A percentile compares a stretch with the other conserved stretches of the same genome.
Conservation (phyloP, 192 early-diverging fungal genomes). For the Entrophospora sp. region DNA sequence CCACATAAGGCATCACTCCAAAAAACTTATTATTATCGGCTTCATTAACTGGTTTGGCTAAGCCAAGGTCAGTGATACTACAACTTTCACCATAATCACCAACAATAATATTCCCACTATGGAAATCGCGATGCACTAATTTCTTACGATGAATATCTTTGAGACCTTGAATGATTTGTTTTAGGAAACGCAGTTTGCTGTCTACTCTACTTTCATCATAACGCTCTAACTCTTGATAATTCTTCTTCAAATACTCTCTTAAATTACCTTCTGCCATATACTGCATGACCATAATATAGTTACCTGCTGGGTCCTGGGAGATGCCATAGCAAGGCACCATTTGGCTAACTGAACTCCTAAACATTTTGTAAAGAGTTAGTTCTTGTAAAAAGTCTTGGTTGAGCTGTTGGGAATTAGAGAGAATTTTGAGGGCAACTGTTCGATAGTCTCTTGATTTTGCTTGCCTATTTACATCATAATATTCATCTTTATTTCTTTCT, state of each 20-base stretch:
- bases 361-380: not conserved
- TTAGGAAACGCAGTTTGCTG: not conserved
- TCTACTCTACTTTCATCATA: not conserved
- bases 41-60: not conserved
- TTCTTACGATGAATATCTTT: not conserved
- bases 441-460: too few species aligned
- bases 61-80: not conserved
- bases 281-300: not conserved
- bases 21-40: not conserved
- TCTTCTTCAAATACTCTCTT: not conserved
- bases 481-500: not conserved
- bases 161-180: not conserved
- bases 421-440: not conserved
- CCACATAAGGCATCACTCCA: slow-evolving; percentile 8
- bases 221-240: not conserved
- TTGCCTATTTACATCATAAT: not conserved
- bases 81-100: not conserved
- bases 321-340: slow-evolving; percentile 6
- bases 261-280: not conserved
- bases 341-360: not conserved
- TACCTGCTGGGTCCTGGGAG: not conserved
- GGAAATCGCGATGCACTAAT: slow-evolving; percentile 4
- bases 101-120: not conserved
- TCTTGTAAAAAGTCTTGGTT: not conserved
- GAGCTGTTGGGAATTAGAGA: not conserved